These are phyloP conservation scores for Schizophyllum amplum DNA, from an alignment of 1,284 basidiomycete genomes.

Conservation along the genomic window DNA sequence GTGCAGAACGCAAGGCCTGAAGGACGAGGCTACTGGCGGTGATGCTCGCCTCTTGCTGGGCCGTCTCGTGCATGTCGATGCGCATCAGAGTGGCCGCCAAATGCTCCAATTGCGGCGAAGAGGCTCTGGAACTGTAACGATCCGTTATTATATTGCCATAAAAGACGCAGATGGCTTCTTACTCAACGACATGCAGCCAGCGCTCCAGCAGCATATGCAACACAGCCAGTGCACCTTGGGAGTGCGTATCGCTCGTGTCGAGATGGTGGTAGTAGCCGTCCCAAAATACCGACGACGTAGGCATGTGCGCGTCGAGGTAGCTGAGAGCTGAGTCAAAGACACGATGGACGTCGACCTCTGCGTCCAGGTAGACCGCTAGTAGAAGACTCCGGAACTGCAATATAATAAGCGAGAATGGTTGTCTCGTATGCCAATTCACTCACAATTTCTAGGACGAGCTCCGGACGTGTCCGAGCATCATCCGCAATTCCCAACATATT, in stretches of 20 bases:
- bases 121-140: slow-evolving; percentile 33
- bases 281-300: slow-evolving; percentile 18
- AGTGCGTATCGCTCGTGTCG: slow-evolving; percentile 16
- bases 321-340: slow-evolving; percentile 27
- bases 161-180: too few relatives aligned
- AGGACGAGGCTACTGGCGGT: slow-evolving; percentile 16
- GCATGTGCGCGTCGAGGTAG: slow-evolving; percentile 25
- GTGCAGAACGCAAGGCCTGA: slow-evolving; percentile 45
- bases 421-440: slow-evolving; percentile 21
- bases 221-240: too few relatives aligned
- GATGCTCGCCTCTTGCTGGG: neutral
- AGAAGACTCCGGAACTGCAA: slow-evolving; percentile 32
- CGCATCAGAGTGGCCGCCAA: slow-evolving; percentile 32
- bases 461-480: slow-evolving; percentile 30
- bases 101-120: slow-evolving; percentile 33
- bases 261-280: slow-evolving; percentile 21
- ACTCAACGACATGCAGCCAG: slow-evolving; percentile 54
- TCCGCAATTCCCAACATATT: slow-evolving; percentile 24
- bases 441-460: slow-evolving; percentile 53
- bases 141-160: too few relatives aligned
- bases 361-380: slow-evolving; percentile 18
- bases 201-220: slow-evolving; percentile 48
- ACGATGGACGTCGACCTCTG: slow-evolving; percentile 14
- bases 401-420: too few relatives aligned
- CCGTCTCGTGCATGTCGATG: slow-evolving; percentile 10